Evolutionary conservation across 306 rosid species (phyloP), one percentile per base, ranked within the genome.

Genomic region (Quercus dentata): DNA sequence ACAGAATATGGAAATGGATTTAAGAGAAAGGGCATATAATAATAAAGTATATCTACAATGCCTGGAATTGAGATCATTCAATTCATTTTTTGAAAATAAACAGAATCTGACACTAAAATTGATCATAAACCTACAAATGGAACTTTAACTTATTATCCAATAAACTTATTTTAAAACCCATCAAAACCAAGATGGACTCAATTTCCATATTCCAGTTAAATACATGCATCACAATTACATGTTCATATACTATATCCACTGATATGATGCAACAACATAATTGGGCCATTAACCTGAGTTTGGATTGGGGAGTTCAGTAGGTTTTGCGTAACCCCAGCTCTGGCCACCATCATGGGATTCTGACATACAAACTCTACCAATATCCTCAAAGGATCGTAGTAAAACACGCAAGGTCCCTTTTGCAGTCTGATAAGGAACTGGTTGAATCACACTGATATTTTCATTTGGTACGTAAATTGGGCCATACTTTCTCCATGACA

Each of bases 291-390:
- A 64, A 91, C 98, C 98, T 88, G 98, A 91, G 83, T 94, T 94
- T 79, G 98, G 98, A 86, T 92, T 94, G n/a, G 94, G 98, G 75
- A 94, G 93, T 28, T 87, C 75, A 3, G 93, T 94, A 74, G 90
- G 88, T 63, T 84, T 82, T 28, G 94, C 98, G 72, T 74, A 84
- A 82, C 88, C 90, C 98, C 98, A 94, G 80, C 75, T 88, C 69
- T 80, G 77, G 83, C 97, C 98, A 68, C 93, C 93, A 17, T 92
- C 98, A 7, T 46, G 69, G 82, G 97, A 94, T 82, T 94, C 97
- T 59, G 98, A 89, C 65, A 92, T 73, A 77, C 93, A 94, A 59
- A 94, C 80, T 76, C 82, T 92, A 76, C 76, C 89, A 30, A 91
- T 89, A 52, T 88, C 88, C 5, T 85, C 73, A 77, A 88, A 91